These are phyloP conservation scores for Albophoma yamanashiensis DNA, from an alignment of 2,329 filamentous ascomycete genomes.

Conservation along the genomic window DNA sequence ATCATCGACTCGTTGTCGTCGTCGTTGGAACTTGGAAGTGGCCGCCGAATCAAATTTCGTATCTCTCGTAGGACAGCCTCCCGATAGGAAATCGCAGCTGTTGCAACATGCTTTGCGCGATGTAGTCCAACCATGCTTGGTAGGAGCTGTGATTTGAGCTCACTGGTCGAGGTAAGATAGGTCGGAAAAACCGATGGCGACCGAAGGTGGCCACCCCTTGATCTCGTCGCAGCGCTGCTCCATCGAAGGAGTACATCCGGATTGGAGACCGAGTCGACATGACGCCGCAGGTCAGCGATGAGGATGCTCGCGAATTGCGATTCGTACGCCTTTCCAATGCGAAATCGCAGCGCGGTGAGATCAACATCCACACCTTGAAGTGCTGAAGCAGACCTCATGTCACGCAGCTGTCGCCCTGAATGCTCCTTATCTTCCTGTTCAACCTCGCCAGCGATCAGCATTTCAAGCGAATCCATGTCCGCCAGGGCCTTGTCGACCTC, in stretches of 20 bases:
- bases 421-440: conserved; percentile 23
- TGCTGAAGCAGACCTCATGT: conserved; percentile 68
- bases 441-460: conserved; percentile 64
- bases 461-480: conserved; percentile 67
- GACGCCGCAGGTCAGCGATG: conserved; percentile 68
- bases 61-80: conserved; percentile 80
- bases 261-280: conserved; percentile 61
- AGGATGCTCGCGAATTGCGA: conserved; percentile 67
- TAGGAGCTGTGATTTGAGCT: conserved; percentile 59
- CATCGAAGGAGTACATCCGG: conserved; percentile 74
- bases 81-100: conserved; percentile 75
- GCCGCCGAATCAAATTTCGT: conserved; percentile 70
- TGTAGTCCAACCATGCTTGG: conserved; percentile 70
- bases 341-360: conserved; percentile 61
- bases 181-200: conserved; percentile 62
- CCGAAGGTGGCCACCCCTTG: conserved; percentile 55
- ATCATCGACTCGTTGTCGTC: conserved; percentile 88
- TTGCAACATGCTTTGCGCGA: conserved; percentile 66
- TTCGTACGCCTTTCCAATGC: conserved; percentile 83
- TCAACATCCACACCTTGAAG: conserved; percentile 72
- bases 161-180: conserved; percentile 64
- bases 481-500: conserved; percentile 72
- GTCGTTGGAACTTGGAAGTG: conserved; percentile 85
- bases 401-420: conserved; percentile 36
- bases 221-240: conserved; percentile 65